Percentiles rank a stretch among this genome's conserved stretches.
phyloP scores from a whole-genome alignment of 106 monocot genomes.

The Vanilla planifolia region DNA sequence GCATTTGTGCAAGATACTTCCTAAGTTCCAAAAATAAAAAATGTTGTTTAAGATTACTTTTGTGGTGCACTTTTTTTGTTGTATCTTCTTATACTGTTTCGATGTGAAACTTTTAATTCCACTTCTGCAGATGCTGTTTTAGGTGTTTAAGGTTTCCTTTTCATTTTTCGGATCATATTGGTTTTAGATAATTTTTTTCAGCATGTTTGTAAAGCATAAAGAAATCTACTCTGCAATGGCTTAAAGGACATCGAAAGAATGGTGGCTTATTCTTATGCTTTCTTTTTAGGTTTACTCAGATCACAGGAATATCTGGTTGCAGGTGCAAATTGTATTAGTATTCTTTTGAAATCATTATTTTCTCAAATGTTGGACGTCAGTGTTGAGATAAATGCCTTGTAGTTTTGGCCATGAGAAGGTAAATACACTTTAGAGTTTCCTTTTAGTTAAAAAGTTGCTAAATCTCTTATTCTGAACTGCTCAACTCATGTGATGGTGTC shows the following conservation, averaged over 20 bases:
- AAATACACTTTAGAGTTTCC: background rate
- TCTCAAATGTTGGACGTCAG: constrained; percentile 9
- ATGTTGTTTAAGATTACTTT: too few relatives aligned
- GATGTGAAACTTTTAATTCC: too few relatives aligned
- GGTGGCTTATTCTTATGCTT: background rate
- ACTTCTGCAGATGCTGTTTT: too few relatives aligned
- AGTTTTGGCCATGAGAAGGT: constrained; percentile 27
- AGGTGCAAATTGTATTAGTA: background rate
- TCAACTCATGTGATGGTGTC: background rate
- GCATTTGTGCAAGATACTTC: too few relatives aligned
- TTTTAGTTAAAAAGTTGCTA: background rate
- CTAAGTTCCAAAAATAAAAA: too few relatives aligned
- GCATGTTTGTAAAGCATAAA: too few relatives aligned
- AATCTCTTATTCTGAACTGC: background rate
- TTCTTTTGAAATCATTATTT: background rate
- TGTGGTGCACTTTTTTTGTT: too few relatives aligned
- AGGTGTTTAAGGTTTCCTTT: too few relatives aligned
- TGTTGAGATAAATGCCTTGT: constrained; percentile 23
- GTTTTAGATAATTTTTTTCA: background rate
- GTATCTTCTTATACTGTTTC: too few relatives aligned
- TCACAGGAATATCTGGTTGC: background rate
- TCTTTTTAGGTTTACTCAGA: background rate
- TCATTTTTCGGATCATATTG: background rate
- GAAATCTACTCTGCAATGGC: too few relatives aligned
- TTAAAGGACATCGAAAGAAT: too few relatives aligned